Percentiles rank a stretch among this genome's conserved stretches.
Conservation (phyloP, 2,329 filamentous ascomycete species). For the Metarhizium guizhouense region DNA sequence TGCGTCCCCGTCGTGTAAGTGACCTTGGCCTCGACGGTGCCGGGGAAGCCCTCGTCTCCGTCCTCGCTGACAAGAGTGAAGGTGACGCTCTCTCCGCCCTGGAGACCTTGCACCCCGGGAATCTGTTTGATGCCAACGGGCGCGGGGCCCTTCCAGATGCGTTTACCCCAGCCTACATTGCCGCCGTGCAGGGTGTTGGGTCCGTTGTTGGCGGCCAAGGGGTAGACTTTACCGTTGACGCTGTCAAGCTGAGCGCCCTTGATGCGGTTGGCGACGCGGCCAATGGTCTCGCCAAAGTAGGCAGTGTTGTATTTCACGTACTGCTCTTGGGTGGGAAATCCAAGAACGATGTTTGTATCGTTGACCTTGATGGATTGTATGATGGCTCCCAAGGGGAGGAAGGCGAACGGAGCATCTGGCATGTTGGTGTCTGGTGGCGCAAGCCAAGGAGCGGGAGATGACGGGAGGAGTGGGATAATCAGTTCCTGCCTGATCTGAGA, state of each 20-base stretch:
- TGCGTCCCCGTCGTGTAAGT: conserved; percentile 72
- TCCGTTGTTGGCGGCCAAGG: conserved; percentile 66
- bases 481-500: too few species aligned
- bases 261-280: conserved; percentile 75
- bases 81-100: conserved; percentile 57
- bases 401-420: conserved; percentile 45
- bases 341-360: conserved; percentile 78
- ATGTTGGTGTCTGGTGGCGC: conserved; percentile 18
- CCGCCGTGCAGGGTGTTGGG: conserved; percentile 71
- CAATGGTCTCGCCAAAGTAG: conserved; percentile 91
- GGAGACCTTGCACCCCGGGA: conserved; percentile 38
- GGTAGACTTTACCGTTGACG: conserved; percentile 64
- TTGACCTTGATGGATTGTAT: conserved; percentile 73
- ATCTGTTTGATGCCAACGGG: conserved; percentile 44
- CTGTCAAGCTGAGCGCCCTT: conserved; percentile 59
- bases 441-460: not conserved
- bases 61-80: conserved; percentile 63
- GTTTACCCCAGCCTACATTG: conserved; percentile 70
- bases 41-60: conserved; percentile 85
- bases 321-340: conserved; percentile 65
- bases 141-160: conserved; percentile 63
- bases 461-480: not conserved
- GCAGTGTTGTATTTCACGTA: conserved; percentile 69
- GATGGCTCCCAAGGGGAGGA: conserved; percentile 69
- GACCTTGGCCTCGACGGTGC: conserved; percentile 68